Base-by-base conservation (phyloP, 345 rosid species). In the Cardamine chenopodiifolia region DNA sequence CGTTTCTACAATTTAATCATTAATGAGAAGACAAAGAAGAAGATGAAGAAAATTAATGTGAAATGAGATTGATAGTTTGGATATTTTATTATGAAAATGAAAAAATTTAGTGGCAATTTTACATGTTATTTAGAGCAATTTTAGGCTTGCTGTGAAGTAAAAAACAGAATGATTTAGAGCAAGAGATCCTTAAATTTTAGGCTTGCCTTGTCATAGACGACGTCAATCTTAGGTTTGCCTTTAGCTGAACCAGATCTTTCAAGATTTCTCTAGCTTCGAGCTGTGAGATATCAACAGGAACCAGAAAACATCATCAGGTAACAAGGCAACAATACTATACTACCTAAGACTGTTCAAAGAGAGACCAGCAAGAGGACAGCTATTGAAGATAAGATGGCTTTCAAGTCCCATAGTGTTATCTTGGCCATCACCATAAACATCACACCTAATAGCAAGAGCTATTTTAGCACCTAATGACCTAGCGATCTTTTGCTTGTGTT, bases 181-280 rank as follows among this genome's bases (percentile, higher is more conserved):
- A 35, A 10, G 12, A 35, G 40, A 35, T 9, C 13, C 12, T 34
- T n/a, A n/a, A n/a, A n/a, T n/a, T n/a, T n/a, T n/a, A n/a, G n/a
- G n/a, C n/a, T n/a, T n/a, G n/a, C n/a, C n/a, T n/a, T n/a, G n/a
- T n/a, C n/a, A n/a, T n/a, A n/a, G n/a, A n/a, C n/a, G 25, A 23
- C 25, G 25, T 23, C 25, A 9, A 40, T 45, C 83, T 87, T 94
- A 5, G 98, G 97, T 56, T 94, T 94, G 80, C 95, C 95, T 80
- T 91, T 23, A 23, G 25, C 25, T 23, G 2, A 23, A 23, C 25
- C 25, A 23, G 25, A 23, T 23, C 25, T 23, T 23, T 23, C 91
- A 5, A 91, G 96, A 60, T 48, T 82, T 71, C 93, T 89, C 97
- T 81, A 29, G 83, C 84, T 80, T 89, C 97, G 55, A 94, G 91